Percentiles rank a stretch among this genome's conserved stretches.
phyloP scores from a whole-genome alignment of 768 basidiomycete genomes.

The Dacryopinax primogenitus region DNA sequence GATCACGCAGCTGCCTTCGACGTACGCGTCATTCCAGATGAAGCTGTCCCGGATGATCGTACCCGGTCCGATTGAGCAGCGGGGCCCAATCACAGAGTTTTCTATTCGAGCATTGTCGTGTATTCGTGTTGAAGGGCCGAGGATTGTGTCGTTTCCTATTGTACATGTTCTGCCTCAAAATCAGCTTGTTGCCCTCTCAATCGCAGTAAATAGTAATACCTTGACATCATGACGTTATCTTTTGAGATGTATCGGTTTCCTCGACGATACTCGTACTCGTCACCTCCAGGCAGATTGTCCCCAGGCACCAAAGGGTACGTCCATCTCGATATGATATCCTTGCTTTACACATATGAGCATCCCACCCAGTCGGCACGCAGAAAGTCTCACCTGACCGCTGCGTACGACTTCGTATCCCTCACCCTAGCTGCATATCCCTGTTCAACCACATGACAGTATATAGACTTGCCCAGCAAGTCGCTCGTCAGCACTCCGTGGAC shows the following conservation, averaged over 20 bases:
- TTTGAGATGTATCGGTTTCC: slow-evolving; percentile 83
- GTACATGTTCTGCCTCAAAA: slow-evolving; percentile 52
- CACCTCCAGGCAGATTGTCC: slow-evolving; percentile 70
- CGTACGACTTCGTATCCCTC: slow-evolving; percentile 84
- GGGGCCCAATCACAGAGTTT: slow-evolving; percentile 65
- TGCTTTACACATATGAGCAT: slow-evolving; percentile 37
- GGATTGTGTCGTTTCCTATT: slow-evolving; percentile 66
- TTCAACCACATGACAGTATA: slow-evolving; percentile 77
- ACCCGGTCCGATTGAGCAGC: slow-evolving; percentile 59
- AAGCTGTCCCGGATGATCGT: slow-evolving; percentile 63
- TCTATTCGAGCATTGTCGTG: slow-evolving; percentile 51
- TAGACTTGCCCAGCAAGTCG: slow-evolving; percentile 87
- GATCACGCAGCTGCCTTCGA: slow-evolving; percentile 61
- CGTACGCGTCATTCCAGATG: slow-evolving; percentile 61
- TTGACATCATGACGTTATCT: slow-evolving; percentile 66
- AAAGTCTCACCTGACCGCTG: slow-evolving; percentile 56
- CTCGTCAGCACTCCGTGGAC: slow-evolving; percentile 89
- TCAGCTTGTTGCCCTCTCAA: background rate
- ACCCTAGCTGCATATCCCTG: slow-evolving; percentile 89
- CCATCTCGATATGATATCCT: slow-evolving; percentile 86
- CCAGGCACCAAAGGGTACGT: slow-evolving; percentile 94
- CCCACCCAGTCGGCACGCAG: slow-evolving; percentile 8
- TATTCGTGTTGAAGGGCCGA: slow-evolving; percentile 66
- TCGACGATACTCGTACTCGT: slow-evolving; percentile 71
- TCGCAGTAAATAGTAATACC: slow-evolving; percentile 36